These are phyloP conservation scores for Fistulinella cinereoalba DNA, from an alignment of 1,284 basidiomycete species.

Conservation along the genomic window DNA sequence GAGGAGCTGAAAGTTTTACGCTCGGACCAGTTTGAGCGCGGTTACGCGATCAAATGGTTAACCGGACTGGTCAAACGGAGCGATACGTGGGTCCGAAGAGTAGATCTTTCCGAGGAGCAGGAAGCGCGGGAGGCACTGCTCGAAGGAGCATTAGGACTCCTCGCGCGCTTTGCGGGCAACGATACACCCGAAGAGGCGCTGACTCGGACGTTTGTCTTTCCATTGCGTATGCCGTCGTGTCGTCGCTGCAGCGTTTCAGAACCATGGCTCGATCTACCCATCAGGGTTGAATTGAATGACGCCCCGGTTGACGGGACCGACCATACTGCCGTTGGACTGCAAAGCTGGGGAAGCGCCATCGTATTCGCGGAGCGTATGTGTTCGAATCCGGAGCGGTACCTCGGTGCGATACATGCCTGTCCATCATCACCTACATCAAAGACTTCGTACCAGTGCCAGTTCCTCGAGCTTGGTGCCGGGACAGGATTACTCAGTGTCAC, in stretches of 20 bases:
- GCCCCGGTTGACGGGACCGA: slow-evolving; percentile 67
- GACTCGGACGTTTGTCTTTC: slow-evolving; percentile 55
- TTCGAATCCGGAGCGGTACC: slow-evolving; percentile 49
- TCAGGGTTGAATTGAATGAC: slow-evolving; percentile 71
- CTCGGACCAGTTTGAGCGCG: slow-evolving; percentile 50
- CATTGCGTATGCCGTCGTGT: slow-evolving; percentile 18
- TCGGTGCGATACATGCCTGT: slow-evolving; percentile 14
- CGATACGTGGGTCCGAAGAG: slow-evolving; percentile 45
- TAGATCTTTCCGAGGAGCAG: slow-evolving; percentile 29
- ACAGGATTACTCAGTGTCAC: slow-evolving; percentile 82
- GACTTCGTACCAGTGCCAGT: slow-evolving; percentile 34
- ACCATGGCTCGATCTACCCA: slow-evolving; percentile 1
- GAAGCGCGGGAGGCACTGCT: slow-evolving; percentile 35
- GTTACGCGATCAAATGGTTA: slow-evolving; percentile 55
- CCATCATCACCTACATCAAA: neutral
- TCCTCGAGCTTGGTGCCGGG: slow-evolving; percentile 86
- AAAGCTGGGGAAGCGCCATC: slow-evolving; percentile 86
- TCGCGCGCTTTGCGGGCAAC: slow-evolving; percentile 50
- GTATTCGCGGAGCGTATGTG: slow-evolving; percentile 72
- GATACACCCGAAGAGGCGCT: slow-evolving; percentile 42
- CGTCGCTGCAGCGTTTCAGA: neutral
- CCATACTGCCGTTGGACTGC: slow-evolving; percentile 81
- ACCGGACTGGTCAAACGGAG: slow-evolving; percentile 62
- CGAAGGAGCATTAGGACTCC: slow-evolving; percentile 51
- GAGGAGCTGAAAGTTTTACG: slow-evolving; percentile 40